Evolutionary conservation across 1,284 basidiomycete genomes (phyloP).

Genomic region (Melanopsichium pennsylvanicum): DNA sequence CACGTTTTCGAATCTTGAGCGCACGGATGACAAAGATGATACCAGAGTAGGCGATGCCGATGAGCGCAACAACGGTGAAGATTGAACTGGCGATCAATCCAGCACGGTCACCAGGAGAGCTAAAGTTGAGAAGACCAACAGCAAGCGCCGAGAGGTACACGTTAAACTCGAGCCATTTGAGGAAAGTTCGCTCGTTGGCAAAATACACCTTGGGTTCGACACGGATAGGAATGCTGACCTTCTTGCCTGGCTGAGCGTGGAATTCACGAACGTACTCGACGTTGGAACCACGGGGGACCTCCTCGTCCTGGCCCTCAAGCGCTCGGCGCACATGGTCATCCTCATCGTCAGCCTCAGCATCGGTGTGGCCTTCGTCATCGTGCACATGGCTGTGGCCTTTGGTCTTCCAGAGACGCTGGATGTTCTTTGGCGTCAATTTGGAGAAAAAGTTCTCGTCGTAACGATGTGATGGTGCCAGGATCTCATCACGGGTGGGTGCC

Average conservation of each 20-base stretch:
- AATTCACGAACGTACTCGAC: constrained; percentile 75
- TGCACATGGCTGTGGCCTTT: constrained; percentile 41
- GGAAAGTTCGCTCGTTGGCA: constrained; percentile 84
- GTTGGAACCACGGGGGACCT: constrained; percentile 68
- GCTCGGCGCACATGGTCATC: constrained; percentile 59
- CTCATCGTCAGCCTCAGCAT: constrained; percentile 66
- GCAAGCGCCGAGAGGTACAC: constrained; percentile 69
- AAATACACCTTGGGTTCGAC: constrained; percentile 99
- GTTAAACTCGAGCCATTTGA: constrained; percentile 84
- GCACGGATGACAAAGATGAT: constrained; percentile 88
- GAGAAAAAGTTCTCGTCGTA: constrained; percentile 63
- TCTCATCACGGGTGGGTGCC: constrained; percentile 53
- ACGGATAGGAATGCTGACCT: constrained; percentile 88
- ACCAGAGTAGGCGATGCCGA: constrained; percentile 87
- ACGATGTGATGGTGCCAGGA: constrained; percentile 58
- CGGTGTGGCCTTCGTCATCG: constrained; percentile 25
- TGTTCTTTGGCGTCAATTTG: constrained; percentile 62
- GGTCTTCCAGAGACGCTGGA: constrained; percentile 59
- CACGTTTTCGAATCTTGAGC: constrained; percentile 70
- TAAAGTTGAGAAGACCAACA: constrained; percentile 76
- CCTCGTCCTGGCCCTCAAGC: constrained; percentile 61
- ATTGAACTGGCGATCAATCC: constrained; percentile 84
- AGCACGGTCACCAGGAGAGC: constrained; percentile 76
- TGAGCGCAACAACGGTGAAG: constrained; percentile 88
- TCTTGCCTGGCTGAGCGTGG: constrained; percentile 84